Percentiles rank a stretch among this genome's conserved stretches.
Evolutionary conservation across 768 basidiomycete species (phyloP).

Genomic region (Podaxis pistillaris): DNA sequence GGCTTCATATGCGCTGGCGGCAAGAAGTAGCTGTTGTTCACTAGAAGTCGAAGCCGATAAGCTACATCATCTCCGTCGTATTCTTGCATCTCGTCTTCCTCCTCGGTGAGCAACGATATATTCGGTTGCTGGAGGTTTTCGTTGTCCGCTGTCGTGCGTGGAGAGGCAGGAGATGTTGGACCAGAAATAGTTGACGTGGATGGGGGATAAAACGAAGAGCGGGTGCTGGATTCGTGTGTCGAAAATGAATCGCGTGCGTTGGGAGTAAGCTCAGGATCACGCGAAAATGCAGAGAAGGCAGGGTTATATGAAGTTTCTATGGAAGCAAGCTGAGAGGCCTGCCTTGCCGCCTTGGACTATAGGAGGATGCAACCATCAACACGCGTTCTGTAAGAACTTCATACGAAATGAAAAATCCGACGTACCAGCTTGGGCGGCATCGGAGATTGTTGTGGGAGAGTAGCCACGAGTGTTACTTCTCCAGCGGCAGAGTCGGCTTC

Average conservation of each 20-base stretch:
- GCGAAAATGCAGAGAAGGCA: constrained; percentile 47
- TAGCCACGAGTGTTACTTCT: constrained; percentile 31
- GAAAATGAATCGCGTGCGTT: constrained; percentile 57
- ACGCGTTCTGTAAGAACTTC: constrained; percentile 7
- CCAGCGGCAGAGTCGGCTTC: constrained; percentile 23
- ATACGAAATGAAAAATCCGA: constrained; percentile 17
- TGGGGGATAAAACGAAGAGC: constrained; percentile 76
- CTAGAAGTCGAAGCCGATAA: constrained; percentile 78
- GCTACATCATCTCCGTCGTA: constrained; percentile 78
- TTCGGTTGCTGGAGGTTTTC: constrained; percentile 37
- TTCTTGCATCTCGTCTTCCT: constrained; percentile 46
- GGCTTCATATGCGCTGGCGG: constrained; percentile 88
- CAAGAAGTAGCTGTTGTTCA: constrained; percentile 87
- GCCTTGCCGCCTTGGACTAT: constrained; percentile 34
- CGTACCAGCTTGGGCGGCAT: constrained; percentile 34
- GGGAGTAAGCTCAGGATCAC: constrained; percentile 44
- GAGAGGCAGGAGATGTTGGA: constrained; percentile 64
- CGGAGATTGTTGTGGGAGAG: constrained; percentile 23
- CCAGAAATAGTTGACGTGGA: constrained; percentile 65
- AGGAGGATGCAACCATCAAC: constrained; percentile 17
- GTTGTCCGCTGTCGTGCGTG: constrained; percentile 52
- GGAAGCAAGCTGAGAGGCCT: constrained; percentile 28
- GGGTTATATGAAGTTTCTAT: constrained; percentile 33
- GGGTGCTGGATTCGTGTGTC: constrained; percentile 64
- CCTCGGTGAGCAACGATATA: constrained; percentile 46